phyloP scores from a whole-genome alignment of 2,329 filamentous ascomycete species.

The Nannizziopsis arthrosporioides region DNA sequence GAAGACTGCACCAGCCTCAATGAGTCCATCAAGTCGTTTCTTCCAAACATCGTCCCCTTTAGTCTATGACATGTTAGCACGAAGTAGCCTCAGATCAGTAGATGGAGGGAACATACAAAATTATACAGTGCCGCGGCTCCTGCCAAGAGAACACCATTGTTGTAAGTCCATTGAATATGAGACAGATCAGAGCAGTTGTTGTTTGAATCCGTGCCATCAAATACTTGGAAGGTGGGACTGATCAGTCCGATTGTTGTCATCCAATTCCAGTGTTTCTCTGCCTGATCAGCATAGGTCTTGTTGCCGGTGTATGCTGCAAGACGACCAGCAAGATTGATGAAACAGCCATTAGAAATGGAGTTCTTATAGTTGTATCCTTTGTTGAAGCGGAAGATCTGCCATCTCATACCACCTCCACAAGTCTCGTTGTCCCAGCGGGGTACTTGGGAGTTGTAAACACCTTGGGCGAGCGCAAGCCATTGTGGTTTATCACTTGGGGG shows the following conservation, averaged over 20 bases:
- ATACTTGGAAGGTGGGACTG: conserved; percentile 40
- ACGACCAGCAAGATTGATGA: conserved; percentile 51
- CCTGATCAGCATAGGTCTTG: conserved; percentile 65
- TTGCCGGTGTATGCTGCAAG: conserved; percentile 70
- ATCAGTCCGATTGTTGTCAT: conserved; percentile 41
- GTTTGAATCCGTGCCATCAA: conserved; percentile 44
- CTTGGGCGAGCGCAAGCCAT: conserved; percentile 68
- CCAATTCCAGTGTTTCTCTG: conserved; percentile 53
- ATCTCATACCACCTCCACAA: conserved; percentile 66
- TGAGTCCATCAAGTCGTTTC: conserved; percentile 39
- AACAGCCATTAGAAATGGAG: conserved; percentile 46
- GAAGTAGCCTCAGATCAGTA: not conserved
- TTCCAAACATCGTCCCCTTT: conserved; percentile 42
- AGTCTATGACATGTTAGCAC: conserved; percentile 20
- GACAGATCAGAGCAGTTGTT: conserved; percentile 43
- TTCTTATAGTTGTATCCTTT: conserved; percentile 53
- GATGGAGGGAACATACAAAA: conserved; percentile 25
- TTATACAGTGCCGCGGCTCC: conserved; percentile 49
- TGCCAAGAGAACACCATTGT: conserved; percentile 44
- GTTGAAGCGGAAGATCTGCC: conserved; percentile 76
- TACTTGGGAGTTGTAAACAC: conserved; percentile 68
- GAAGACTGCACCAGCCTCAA: conserved; percentile 45
- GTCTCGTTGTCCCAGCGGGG: conserved; percentile 54
- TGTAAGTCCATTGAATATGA: conserved; percentile 47
- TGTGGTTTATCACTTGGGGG: conserved; percentile 51